A percentile compares a stretch with the other conserved stretches of the same genome.
These are phyloP conservation scores for Penicillium pancosmium DNA, from an alignment of 495 filamentous ascomycete genomes.

Conservation along the genomic window DNA sequence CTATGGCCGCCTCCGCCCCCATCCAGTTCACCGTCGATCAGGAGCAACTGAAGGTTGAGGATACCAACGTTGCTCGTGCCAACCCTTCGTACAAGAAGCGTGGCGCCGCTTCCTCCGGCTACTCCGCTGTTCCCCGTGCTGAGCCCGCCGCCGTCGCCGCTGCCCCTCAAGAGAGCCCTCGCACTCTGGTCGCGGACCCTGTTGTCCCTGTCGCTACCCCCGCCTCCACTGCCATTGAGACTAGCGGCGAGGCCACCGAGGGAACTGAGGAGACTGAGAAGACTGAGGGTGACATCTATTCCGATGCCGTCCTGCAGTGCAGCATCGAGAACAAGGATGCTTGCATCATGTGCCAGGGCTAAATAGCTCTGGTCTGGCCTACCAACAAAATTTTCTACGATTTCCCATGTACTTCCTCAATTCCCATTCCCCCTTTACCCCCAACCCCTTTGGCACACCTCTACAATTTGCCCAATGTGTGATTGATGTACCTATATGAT, in stretches of 20 bases:
- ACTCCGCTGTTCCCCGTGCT: slow-evolving; percentile 60
- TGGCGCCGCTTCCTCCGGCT: slow-evolving; percentile 47
- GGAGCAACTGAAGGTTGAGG: slow-evolving; percentile 86
- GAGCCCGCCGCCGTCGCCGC: slow-evolving; percentile 12
- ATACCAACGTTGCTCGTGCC: slow-evolving; percentile 74
- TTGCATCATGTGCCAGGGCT: slow-evolving; percentile 91
- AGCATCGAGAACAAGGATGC: slow-evolving; percentile 90
- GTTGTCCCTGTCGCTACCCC: slow-evolving; percentile 37
- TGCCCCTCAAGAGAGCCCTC: slow-evolving; percentile 62
- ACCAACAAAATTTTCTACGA: slow-evolving; percentile 10
- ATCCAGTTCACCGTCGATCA: slow-evolving; percentile 99
- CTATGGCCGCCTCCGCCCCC: slow-evolving; percentile 92
- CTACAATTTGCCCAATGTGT: slow-evolving; percentile 10
- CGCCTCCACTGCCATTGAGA: slow-evolving; percentile 8
- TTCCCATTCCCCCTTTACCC: slow-evolving; percentile 7
- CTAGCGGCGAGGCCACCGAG: slow-evolving; percentile 62
- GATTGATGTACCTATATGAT: slow-evolving; percentile 44
- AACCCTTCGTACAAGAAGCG: slow-evolving; percentile 68
- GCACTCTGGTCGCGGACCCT: slow-evolving; percentile 73
- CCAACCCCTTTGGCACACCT: slow-evolving; percentile 8
- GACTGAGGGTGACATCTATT: slow-evolving; percentile 76
- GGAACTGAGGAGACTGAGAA: slow-evolving; percentile 52
- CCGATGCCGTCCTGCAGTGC: slow-evolving; percentile 86
- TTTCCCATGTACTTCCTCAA: slow-evolving; percentile 19
- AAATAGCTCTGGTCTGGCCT: slow-evolving; percentile 13